Evolutionary conservation across 352 stramenopile genomes (phyloP).

Genomic region (Phytophthora vignae): DNA sequence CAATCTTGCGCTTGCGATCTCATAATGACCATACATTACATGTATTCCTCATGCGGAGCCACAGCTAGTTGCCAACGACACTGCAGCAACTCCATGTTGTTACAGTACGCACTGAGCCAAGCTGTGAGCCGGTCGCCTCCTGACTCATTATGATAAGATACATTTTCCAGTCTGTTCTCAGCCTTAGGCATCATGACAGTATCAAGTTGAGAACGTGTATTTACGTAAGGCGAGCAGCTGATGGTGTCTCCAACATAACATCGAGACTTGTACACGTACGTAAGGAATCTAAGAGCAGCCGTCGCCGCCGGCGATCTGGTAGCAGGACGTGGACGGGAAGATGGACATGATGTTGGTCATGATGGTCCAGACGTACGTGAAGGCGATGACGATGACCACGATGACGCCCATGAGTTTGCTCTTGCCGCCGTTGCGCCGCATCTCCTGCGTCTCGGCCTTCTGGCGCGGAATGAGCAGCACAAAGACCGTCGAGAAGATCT

Average conservation of each 20-base stretch:
- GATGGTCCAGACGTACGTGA: slow-evolving; percentile 59
- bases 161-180: slow-evolving; percentile 12
- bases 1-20: neutral
- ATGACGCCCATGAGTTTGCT: slow-evolving; percentile 50
- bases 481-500: slow-evolving; percentile 52
- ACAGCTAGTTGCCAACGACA: neutral
- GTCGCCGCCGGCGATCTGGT: slow-evolving; percentile 50
- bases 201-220: slow-evolving; percentile 14
- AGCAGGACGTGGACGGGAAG: slow-evolving; percentile 50
- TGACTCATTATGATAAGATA: slow-evolving; percentile 2
- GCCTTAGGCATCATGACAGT: neutral
- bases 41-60: too few species aligned
- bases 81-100: neutral
- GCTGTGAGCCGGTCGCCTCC: neutral
- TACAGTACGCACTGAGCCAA: too few species aligned
- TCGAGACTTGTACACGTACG: too few species aligned
- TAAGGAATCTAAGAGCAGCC: slow-evolving; percentile 39
- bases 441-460: slow-evolving; percentile 61
- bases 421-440: slow-evolving; percentile 43
- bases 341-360: slow-evolving; percentile 68
- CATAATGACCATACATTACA: neutral
- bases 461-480: slow-evolving; percentile 55
- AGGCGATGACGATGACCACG: slow-evolving; percentile 46
- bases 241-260: neutral
- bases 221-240: slow-evolving; percentile 2